Percentiles rank a stretch among this genome's conserved stretches.
Evolutionary conservation across 352 stramenopile genomes (phyloP).

Genomic region (Globisporangium polare): DNA sequence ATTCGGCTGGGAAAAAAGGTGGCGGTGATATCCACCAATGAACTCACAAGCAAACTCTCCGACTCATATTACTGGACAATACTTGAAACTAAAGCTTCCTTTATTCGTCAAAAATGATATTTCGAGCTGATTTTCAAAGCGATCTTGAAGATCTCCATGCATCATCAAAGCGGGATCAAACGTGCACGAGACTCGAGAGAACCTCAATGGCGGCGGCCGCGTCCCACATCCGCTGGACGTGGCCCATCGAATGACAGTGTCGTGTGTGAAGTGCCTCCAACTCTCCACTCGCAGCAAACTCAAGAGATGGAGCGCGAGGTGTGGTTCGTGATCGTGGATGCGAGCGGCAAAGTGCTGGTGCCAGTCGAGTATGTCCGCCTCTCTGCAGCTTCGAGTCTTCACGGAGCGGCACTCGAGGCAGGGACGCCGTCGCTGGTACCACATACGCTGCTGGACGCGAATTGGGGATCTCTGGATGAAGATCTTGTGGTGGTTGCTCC

Average conservation of each 20-base stretch:
- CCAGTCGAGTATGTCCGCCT: background rate
- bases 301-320: background rate
- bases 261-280: background rate
- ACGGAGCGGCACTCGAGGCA: background rate
- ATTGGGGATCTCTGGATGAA: too few relatives aligned
- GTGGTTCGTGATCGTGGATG: background rate
- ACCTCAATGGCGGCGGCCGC: too few relatives aligned
- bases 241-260: background rate
- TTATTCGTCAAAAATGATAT: too few relatives aligned
- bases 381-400: background rate
- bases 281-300: background rate
- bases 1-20: too few relatives aligned
- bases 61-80: too few relatives aligned
- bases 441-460: too few relatives aligned
- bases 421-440: background rate
- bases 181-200: too few relatives aligned
- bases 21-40: background rate
- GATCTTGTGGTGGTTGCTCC: too few relatives aligned
- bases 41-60: too few relatives aligned
- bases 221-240: background rate
- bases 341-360: background rate
- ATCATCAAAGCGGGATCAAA: too few relatives aligned
- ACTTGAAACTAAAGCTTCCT: too few relatives aligned
- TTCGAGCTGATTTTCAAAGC: too few relatives aligned
- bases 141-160: background rate